Evolutionary conservation across 306 rosid genomes (phyloP).

Genomic region (Argentina anserina): DNA sequence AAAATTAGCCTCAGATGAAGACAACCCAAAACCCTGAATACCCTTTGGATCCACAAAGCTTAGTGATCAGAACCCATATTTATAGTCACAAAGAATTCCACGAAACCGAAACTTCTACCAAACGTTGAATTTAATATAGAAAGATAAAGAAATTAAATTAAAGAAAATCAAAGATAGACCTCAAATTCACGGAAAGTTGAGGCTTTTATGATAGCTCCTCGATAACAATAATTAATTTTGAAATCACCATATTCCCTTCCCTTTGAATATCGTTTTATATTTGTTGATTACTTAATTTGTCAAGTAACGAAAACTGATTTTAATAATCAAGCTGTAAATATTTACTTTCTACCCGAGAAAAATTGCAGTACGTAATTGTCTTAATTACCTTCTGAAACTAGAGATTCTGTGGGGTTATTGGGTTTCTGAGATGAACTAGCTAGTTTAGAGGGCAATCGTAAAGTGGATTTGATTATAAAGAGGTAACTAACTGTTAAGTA

Average conservation of each 20-base stretch:
- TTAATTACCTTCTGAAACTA: conserved; percentile 7
- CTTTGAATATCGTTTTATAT: not conserved
- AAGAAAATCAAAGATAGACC: conserved; percentile 28
- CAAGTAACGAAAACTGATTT: not conserved
- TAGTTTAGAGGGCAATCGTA: not conserved
- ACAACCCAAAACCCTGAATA: conserved; percentile 36
- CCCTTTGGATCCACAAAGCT: conserved; percentile 32
- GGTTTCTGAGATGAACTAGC: not conserved
- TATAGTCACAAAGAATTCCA: conserved; percentile 28
- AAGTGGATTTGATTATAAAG: not conserved
- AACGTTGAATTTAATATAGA: conserved; percentile 12
- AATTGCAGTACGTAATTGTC: not conserved
- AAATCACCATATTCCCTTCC: conserved; percentile 23
- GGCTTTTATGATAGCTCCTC: conserved; percentile 41
- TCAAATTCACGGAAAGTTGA: conserved; percentile 52
- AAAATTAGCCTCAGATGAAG: conserved; percentile 28
- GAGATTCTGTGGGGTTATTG: conserved; percentile 8
- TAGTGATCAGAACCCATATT: conserved; percentile 34
- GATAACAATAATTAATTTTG: conserved; percentile 36
- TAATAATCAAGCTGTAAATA: not conserved
- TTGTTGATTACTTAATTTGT: not conserved
- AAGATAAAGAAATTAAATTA: not conserved
- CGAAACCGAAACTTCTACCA: conserved; percentile 23
- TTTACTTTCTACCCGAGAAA: not conserved
- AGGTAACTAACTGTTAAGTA: not conserved